Base-by-base conservation (phyloP, 371 early-diverging fungal genomes). In the Smittium mucronatum region DNA sequence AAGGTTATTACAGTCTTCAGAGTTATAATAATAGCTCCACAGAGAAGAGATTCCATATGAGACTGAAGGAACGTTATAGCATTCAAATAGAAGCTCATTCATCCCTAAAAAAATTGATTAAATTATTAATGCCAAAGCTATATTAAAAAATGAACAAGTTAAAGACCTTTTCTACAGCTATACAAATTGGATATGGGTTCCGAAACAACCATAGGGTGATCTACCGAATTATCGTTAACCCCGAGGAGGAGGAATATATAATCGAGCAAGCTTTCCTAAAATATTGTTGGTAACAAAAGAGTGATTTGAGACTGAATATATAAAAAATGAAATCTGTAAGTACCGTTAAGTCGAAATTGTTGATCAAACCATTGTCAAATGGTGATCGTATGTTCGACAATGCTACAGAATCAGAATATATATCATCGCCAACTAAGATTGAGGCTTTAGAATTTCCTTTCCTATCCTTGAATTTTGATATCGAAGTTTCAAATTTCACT, bases 71-170 rank as follows among this genome's bases (percentile, higher is more conserved):
- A 87, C 85, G 35, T 76, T 76, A 74, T 93, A 95, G 35, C 86
- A 80, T 77, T 95, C 95, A 75, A 95, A 94, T 35, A 94, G 75
- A 0, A 95, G 77, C 73, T 95, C 95, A 0, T 87, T 84, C 84
- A 88, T 88, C 47, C 86, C 69, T 68, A 68, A 29, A 30, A 15
- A 88, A 88, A 77, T 16, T 70, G 33, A 36, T 15, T 64, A 34
- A 36, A 34, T 0, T 68, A 28, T 57, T 29, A 47, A 63, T 17
- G 5, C 16, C 34, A 17, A 25, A 29, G 31, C 11, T 35, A 31
- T 35, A 63, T 63, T 11, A 11, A 63, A 35, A 58, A 67, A 26
- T 31, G 15, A 34, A 68, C 32, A 32, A n/a, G 47, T 21, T 21
- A 47, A 47, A 2, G 16, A 89, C 69, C 77, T 72, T 83, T 86